Evolutionary conservation across 2,329 filamentous ascomycete genomes (phyloP).

Genomic region (Exophiala xenobiotica): DNA sequence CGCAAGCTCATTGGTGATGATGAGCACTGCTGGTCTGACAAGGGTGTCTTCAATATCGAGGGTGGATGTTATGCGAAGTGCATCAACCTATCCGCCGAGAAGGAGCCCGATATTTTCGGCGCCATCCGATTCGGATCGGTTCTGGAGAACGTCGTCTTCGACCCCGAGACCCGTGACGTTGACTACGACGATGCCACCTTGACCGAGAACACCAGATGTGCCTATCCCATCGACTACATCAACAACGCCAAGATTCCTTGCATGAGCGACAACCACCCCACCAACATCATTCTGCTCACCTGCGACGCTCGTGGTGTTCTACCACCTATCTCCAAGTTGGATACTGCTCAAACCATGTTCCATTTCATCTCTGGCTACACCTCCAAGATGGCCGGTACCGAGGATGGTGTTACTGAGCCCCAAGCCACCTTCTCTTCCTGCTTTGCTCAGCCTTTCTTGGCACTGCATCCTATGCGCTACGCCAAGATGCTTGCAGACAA

Average conservation of each 20-base stretch:
- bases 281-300: constrained; percentile 96
- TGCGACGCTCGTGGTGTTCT: constrained; percentile 97
- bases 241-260: constrained; percentile 98
- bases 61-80: constrained; percentile 99
- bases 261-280: constrained; percentile 79
- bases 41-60: constrained; percentile 98
- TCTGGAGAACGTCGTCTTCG: constrained; percentile 97
- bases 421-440: constrained; percentile 99
- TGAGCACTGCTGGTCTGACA: constrained; percentile 99
- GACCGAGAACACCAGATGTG: constrained; percentile 97
- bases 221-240: constrained; percentile 99
- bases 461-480: constrained; percentile 98
- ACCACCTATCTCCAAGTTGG: constrained; percentile 95
- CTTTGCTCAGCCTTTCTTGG: constrained; percentile 98
- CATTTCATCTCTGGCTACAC: constrained; percentile 99
- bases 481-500: constrained; percentile 98
- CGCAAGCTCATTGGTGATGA: constrained; percentile 95
- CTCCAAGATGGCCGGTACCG: constrained; percentile 99
- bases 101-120: constrained; percentile 96
- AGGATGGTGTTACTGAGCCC: constrained; percentile 94
- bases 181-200: constrained; percentile 95
- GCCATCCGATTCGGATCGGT: constrained; percentile 97
- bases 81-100: constrained; percentile 94
- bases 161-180: constrained; percentile 81
- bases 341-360: constrained; percentile 97